Evolutionary conservation across 2,329 filamentous ascomycete genomes (phyloP).

Genomic region (Lomentospora prolificans): DNA sequence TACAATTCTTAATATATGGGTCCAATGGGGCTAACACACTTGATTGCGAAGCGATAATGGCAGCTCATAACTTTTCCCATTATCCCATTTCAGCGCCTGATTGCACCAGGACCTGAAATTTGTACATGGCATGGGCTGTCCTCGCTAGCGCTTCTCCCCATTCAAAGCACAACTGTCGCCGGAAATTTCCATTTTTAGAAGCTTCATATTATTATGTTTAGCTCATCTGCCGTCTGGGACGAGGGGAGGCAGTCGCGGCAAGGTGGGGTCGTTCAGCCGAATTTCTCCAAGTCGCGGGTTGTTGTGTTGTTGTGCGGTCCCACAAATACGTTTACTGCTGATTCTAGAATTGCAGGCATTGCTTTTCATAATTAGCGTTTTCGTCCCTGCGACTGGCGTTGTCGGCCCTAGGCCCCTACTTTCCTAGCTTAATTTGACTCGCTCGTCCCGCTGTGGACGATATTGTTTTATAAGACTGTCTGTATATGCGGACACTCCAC

Average conservation of each 20-base stretch:
- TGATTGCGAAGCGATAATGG: neutral
- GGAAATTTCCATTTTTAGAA: constrained; percentile 1
- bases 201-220: neutral
- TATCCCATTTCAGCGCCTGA: neutral
- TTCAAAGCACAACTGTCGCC: neutral
- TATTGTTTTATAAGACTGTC: neutral
- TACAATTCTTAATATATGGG: neutral
- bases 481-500: neutral
- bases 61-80: neutral
- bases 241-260: neutral
- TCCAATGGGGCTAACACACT: neutral
- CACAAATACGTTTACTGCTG: neutral
- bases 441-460: neutral
- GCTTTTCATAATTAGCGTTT: neutral
- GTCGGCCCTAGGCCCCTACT: too few relatives aligned
- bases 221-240: neutral
- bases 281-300: neutral
- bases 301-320: neutral
- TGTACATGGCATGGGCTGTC: neutral
- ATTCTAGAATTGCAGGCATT: neutral
- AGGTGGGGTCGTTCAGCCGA: neutral
- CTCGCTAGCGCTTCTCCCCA: neutral
- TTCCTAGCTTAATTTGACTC: too few relatives aligned
- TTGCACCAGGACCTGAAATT: neutral
- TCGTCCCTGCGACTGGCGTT: neutral